Base-by-base conservation (phyloP, 768 basidiomycete species). In the Phylloporus sp. region DNA sequence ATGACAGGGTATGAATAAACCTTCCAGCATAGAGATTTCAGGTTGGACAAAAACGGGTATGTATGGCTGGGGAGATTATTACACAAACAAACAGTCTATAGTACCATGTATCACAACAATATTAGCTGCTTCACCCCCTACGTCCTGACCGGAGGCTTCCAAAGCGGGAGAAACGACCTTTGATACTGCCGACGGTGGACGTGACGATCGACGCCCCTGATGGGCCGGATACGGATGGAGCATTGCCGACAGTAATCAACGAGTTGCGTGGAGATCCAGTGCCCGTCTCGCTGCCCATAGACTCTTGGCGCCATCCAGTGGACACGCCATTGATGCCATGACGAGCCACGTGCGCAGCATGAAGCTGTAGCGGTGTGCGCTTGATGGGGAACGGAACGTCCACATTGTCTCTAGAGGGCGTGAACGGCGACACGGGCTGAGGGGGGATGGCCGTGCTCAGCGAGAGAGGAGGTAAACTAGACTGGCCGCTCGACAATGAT, bases 321-420 rank as follows among this genome's bases (percentile, higher is more conserved):
- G 88, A 77, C 6, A 92, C 82, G 1, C 84, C 88, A 36, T 81
- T 84, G 65, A 92, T 84, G 9, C 90, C 90, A 58, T 91, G 86
- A 22, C 86, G 77, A 15, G 89, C 80, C 6, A 92, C 73, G 53
- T 90, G 83, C 6, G 88, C 90, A 0, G 91, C 74, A 51, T 90
- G 85, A 15, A 84, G 75, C 54, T 90, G 88, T 17, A 92, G 70
- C 3, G 85, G 85, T 0, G 90, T 90, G 55, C 82, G 82, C 53
- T 82, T 82, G 43, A 65, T 54, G 22, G 71, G 57, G 6, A 49
- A 46, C 11, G 37, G 18, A 21, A 36, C 9, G 6, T 62, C 66
- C 2, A 27, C 40, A 3, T 6, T 22, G 1, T 49, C 62, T 33
- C 48, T 48, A 11, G 71, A 69, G 29, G 41, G 28, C 8, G n/a